Evolutionary conservation across 805 yeast genomes (phyloP), one percentile per base, ranked within the genome.

Genomic region (Vanderwaltozyma verrucispora): DNA sequence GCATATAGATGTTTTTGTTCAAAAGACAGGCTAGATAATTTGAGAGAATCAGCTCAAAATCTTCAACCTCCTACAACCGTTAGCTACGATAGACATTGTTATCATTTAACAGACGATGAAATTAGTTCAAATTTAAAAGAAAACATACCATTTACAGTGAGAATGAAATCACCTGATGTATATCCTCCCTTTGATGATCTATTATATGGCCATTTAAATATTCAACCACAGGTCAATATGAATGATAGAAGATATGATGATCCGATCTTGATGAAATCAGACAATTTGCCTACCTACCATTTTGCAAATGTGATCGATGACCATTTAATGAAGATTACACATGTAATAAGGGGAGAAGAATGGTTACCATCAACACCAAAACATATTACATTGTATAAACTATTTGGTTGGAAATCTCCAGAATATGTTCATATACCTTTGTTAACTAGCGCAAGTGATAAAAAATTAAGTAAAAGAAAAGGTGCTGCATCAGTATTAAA

Each of bases 341-440:
- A 92, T 59, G 98, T 92, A 8, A 77, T 92, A 5, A 69, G 99
- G 47, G 99, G 99, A 25, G 98, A 92, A 53, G 98, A 92, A 58
- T 92, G 99, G 98, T 63, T 92, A 10, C 82, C 95, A 1, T 85
- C 97, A 0, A 92, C 98, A 0, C 95, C 96, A 2, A 89, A 88
- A 50, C 98, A 92, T 52, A 69, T 87, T 32, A 89, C 95, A 0
- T 57, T 92, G 36, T 94, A 92, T 54, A 49, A 70, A 14, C 94
- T 96, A 0, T 80, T 89, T 54, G 85, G 83, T 0, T 89, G 96
- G 96, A 45, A 51, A 0, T 75, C 81, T 1, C 98, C 99, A 0
- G 51, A 68, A 15, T 92, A 75, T 55, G 69, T 82, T n/a, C 99
- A 92, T 54, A 81, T 92, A 34, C 98, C 99, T 0, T 63, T 92